Conservation (phyloP, 129 eudicot species). For the Flaveria robusta region DNA sequence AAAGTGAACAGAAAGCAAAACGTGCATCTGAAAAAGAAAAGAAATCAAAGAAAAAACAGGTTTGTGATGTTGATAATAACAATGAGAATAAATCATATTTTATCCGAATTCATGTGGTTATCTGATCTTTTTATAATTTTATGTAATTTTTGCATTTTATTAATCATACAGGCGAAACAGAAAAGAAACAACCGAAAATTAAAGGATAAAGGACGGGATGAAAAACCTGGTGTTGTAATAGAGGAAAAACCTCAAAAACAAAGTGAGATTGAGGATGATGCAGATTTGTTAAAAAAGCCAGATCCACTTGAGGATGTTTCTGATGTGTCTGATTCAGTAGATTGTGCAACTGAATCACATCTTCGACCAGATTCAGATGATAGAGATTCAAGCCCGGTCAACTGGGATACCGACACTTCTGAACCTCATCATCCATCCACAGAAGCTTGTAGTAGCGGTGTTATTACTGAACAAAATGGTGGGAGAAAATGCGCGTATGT, state of each 20-base stretch:
- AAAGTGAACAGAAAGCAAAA: conserved; percentile 75
- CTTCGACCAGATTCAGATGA: conserved; percentile 45
- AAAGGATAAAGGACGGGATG: conserved; percentile 79
- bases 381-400: conserved; percentile 69
- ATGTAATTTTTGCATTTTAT: neutral
- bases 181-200: conserved; percentile 76
- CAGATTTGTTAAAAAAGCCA: conserved; percentile 47
- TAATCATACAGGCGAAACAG: conserved; percentile 64
- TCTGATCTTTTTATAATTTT: neutral
- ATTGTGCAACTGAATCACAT: conserved; percentile 51
- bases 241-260: conserved; percentile 48
- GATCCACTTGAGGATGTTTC: conserved; percentile 67
- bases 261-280: conserved; percentile 38
- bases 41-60: conserved; percentile 96
- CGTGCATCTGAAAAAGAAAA: conserved; percentile 79
- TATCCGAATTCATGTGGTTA: neutral
- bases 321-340: conserved; percentile 79
- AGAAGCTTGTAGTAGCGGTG: conserved; percentile 55
- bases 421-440: conserved; percentile 67
- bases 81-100: neutral
- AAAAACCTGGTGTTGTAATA: conserved; percentile 41
- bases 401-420: conserved; percentile 81
- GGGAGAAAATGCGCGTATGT: conserved; percentile 50
- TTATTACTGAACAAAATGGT: conserved; percentile 48
- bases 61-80: conserved; percentile 21